Percentiles rank a stretch among this genome's conserved stretches.
phyloP scores from a whole-genome alignment of 768 basidiomycete species.

The Jaapia argillacea region DNA sequence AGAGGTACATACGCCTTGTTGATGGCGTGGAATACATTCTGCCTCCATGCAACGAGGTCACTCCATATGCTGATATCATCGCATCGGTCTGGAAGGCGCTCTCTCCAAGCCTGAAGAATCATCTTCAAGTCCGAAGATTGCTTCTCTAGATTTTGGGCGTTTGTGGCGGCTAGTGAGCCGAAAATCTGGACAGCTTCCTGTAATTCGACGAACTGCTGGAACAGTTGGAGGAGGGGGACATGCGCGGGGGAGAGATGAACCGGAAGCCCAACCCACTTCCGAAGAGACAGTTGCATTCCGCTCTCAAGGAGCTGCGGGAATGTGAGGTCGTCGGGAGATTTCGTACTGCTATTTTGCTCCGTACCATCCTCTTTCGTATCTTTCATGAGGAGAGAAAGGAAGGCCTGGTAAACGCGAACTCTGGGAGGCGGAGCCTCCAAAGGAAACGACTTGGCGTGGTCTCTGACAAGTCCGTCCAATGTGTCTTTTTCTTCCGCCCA shows the following conservation, averaged over 20 bases:
- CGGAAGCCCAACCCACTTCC: constrained; percentile 93
- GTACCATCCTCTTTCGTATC: constrained; percentile 21
- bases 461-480: constrained; percentile 78
- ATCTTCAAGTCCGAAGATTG: constrained; percentile 93
- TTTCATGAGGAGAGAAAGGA: constrained; percentile 72
- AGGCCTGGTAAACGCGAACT: constrained; percentile 96
- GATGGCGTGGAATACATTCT: constrained; percentile 96
- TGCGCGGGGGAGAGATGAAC: constrained; percentile 84
- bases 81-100: constrained; percentile 88
- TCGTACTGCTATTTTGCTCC: constrained; percentile 79
- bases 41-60: constrained; percentile 97
- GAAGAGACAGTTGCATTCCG: constrained; percentile 90
- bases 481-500: constrained; percentile 77
- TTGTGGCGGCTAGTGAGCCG: constrained; percentile 80
- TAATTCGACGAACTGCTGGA: constrained; percentile 97
- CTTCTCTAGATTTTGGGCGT: constrained; percentile 81
- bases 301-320: constrained; percentile 89
- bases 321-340: too few species aligned
- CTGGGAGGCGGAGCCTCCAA: constrained; percentile 89
- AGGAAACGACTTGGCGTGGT: constrained; percentile 47
- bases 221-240: constrained; percentile 90
- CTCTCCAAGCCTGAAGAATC: constrained; percentile 95
- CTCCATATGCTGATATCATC: constrained; percentile 99
- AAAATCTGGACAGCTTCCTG: constrained; percentile 96
- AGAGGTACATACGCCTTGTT: constrained; percentile 94